Conservation (phyloP, 352 stramenopile species). For the Aphanomyces astaci region DNA sequence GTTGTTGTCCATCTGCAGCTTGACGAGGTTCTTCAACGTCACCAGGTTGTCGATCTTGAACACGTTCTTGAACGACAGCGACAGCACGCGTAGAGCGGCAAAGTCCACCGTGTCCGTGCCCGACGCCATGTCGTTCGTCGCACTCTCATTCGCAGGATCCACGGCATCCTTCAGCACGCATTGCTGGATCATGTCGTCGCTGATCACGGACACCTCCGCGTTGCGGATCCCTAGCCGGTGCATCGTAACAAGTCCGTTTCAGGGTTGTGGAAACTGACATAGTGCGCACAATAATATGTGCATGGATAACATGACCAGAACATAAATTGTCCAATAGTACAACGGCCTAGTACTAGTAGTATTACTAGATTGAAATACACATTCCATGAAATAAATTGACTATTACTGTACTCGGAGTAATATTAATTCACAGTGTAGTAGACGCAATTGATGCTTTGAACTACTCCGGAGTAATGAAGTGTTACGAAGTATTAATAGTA, state of each 20-base stretch:
- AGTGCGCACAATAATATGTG: too few species aligned
- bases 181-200: constrained; percentile 69
- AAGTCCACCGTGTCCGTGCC: constrained; percentile 47
- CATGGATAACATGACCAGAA: too few species aligned
- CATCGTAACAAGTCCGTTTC: constrained; percentile 28
- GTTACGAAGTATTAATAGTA: too few species aligned
- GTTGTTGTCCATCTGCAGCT: constrained; percentile 93
- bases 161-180: constrained; percentile 41
- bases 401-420: too few species aligned
- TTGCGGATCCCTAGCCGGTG: constrained; percentile 66
- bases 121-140: constrained; percentile 51
- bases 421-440: too few species aligned
- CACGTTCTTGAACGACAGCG: constrained; percentile 90
- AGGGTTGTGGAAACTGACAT: too few species aligned
- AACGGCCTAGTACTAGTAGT: too few species aligned
- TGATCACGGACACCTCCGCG: constrained; percentile 70
- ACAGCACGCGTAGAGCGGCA: constrained; percentile 60
- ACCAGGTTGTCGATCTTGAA: constrained; percentile 92
- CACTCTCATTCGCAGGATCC: constrained; percentile 60
- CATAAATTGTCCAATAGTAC: too few species aligned
- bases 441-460: too few species aligned
- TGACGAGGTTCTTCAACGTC: constrained; percentile 81
- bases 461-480: too few species aligned
- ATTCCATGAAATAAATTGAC: too few species aligned
- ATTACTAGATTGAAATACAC: too few species aligned